Evolutionary conservation across 768 basidiomycete species (phyloP).

Genomic region (Butyriboletus loyo): DNA sequence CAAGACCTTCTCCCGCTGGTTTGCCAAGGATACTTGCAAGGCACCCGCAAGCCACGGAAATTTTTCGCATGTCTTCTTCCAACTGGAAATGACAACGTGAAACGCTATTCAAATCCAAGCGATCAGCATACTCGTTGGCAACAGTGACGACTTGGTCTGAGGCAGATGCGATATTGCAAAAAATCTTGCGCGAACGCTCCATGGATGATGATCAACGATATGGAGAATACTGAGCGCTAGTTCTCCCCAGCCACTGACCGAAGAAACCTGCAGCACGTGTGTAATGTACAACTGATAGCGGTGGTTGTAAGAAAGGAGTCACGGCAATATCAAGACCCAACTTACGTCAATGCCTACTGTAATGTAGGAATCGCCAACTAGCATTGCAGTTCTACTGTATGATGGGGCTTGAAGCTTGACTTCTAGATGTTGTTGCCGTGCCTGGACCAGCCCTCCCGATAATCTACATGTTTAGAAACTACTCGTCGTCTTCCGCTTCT

Average conservation of each 20-base stretch:
- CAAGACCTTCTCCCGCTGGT: background rate
- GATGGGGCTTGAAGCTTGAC: no score
- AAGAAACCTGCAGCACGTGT: no score
- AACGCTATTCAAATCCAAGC: background rate
- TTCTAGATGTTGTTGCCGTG: background rate
- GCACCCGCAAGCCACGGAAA: slow-evolving; percentile 4
- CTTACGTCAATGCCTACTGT: no score
- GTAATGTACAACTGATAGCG: no score
- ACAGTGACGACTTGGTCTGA: background rate
- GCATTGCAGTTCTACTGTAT: no score
- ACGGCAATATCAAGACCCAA: no score
- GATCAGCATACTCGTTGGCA: slow-evolving; percentile 1
- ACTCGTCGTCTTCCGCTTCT: background rate
- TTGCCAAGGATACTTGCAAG: background rate
- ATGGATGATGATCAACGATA: background rate
- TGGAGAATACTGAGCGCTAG: background rate
- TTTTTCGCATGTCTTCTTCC: slow-evolving; percentile 3
- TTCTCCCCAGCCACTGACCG: no score
- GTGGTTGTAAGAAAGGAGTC: no score
- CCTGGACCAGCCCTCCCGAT: background rate
- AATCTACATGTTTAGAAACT: background rate
- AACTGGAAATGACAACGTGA: background rate
- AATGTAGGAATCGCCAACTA: no score
- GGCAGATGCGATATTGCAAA: background rate
- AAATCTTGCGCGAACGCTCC: slow-evolving; percentile 4